Base-by-base conservation (phyloP, 306 rosid genomes). In the Erythrophleum fordii region DNA sequence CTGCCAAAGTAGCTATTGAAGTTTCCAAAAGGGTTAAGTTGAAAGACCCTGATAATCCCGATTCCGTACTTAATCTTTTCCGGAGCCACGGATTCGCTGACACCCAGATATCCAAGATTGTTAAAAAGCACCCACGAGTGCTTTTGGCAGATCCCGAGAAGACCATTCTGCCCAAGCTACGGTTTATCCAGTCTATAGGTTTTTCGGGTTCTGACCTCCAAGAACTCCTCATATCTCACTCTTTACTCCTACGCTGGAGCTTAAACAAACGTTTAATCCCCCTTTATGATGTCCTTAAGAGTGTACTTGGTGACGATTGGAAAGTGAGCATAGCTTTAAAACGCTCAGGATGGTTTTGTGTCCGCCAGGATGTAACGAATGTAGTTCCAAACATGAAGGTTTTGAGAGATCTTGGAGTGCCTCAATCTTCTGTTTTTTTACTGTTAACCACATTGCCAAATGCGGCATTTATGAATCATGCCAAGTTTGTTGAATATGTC, bases 131-230 rank as follows among this genome's bases (percentile, higher is more conserved):
- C 1, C 84, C 90, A 3, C 0, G 0, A 9, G 2, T 87, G 42
- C 84, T 87, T 70, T 17, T 18, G 5, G 34, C 72, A 7, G 56
- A 87, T 31, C 61, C 88, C 8, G 75, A 87, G 70, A 81, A 55
- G 14, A 78, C 68, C 68, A 75, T 84, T 53, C 29, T 79, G 51
- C 90, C 87, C 53, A 83, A 86, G 65, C 48, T 86, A 18, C 51
- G 70, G 67, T 83, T 81, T 51, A 74, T 81, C 9, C 80, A 41
- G 7, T 74, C 87, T 37, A 46, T 74, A 12, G 87, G 86, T 26
- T 16, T 78, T 81, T 78, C 83, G 10, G 28, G 66, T 45, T 20
- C 51, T 6, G 82, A 81, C 44, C 73, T 83, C 66, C 77, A 59
- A 8, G 46, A 45, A 35, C 25, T 78, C 34, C 1, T 84, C 12